A percentile compares a stretch with the other conserved stretches of the same genome.
Conservation (phyloP, 805 yeast species). For the Wickerhamomyces mucosus region DNA sequence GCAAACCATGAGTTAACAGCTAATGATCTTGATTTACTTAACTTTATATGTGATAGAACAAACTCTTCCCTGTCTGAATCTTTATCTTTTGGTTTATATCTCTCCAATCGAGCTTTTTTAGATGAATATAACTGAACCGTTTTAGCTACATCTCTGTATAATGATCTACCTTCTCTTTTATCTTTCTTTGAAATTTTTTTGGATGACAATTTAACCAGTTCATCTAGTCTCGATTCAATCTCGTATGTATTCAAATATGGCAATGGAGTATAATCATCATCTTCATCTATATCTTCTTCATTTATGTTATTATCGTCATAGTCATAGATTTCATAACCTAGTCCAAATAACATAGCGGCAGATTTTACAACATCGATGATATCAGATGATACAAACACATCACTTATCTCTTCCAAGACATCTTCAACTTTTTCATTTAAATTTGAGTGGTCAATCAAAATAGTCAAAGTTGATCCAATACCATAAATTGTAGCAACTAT, state of each 20-base stretch:
- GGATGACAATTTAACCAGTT: constrained; percentile 41
- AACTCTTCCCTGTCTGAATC: constrained; percentile 8
- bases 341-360: constrained; percentile 17
- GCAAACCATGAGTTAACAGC: constrained; percentile 22
- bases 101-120: constrained; percentile 25
- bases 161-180: constrained; percentile 47
- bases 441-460: constrained; percentile 7
- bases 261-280: constrained; percentile 27
- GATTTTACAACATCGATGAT: constrained; percentile 15
- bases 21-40: constrained; percentile 19
- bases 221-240: constrained; percentile 29
- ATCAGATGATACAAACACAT: constrained; percentile 13
- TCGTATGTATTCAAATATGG: constrained; percentile 49
- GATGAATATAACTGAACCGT: constrained; percentile 35
- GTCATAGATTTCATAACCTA: constrained; percentile 16
- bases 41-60: constrained; percentile 16
- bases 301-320: constrained; percentile 34
- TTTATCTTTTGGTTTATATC: constrained; percentile 10
- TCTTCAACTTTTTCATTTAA: constrained; percentile 15
- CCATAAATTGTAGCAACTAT: constrained; percentile 17
- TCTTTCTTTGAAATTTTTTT: constrained; percentile 54
- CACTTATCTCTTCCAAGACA: constrained; percentile 13
- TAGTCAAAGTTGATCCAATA: constrained; percentile 16
- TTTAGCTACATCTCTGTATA: constrained; percentile 46
- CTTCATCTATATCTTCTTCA: constrained; percentile 27